Percentiles rank a stretch among this genome's conserved stretches.
Evolutionary conservation across 176 grass and related monocot genomes (phyloP).

Genomic region (Triticum timopheevii): DNA sequence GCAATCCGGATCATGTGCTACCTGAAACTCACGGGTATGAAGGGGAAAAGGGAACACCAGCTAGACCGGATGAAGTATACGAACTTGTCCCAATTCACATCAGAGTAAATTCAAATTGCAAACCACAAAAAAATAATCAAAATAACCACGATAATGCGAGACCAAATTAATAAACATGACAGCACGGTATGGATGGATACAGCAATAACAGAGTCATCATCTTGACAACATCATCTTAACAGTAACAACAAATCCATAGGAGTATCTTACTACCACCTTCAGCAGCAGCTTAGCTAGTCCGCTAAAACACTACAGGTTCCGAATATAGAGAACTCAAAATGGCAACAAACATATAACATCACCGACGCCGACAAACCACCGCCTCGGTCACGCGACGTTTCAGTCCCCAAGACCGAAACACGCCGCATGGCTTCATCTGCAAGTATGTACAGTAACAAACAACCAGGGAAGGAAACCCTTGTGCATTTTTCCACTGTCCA

Average conservation of each 20-base stretch:
- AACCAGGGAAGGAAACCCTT: background rate
- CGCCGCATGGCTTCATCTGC: background rate
- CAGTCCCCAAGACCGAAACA: conserved; percentile 16
- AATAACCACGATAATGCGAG: background rate
- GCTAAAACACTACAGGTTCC: background rate
- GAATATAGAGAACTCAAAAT: background rate
- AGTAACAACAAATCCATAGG: conserved; percentile 4
- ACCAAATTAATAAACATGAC: background rate
- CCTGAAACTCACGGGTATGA: too few relatives aligned
- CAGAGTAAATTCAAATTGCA: background rate
- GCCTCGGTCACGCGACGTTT: background rate
- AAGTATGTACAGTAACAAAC: conserved; percentile 39
- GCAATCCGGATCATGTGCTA: too few relatives aligned
- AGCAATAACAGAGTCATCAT: background rate
- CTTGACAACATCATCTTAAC: background rate
- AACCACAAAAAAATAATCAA: background rate
- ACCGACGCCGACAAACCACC: conserved; percentile 7
- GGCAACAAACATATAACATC: conserved; percentile 16
- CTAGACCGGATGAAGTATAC: background rate
- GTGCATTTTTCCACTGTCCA: background rate
- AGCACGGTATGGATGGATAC: background rate
- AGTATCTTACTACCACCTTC: background rate
- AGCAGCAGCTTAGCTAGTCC: background rate
- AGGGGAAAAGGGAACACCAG: background rate
- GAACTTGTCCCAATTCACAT: background rate